Conservation (phyloP, 2,329 filamentous ascomycete species). For the Ploettnerulaceae sp. region DNA sequence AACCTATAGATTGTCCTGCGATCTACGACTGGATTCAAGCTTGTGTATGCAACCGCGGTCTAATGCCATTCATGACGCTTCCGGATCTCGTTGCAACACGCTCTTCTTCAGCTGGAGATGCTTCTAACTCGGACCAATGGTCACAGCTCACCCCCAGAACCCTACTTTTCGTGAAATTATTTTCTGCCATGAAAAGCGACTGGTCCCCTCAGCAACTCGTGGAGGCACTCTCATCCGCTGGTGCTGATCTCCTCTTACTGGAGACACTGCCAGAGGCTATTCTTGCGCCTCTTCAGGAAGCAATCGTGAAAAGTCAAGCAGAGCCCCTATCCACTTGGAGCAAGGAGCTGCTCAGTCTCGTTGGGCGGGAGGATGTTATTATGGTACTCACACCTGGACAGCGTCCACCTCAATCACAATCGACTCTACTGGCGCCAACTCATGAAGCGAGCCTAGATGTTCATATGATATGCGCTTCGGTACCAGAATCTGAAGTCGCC, state of each 20-base stretch:
- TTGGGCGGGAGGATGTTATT: conserved; percentile 78
- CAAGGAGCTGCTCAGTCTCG: conserved; percentile 63
- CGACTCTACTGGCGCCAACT: conserved; percentile 42
- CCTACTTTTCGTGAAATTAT: conserved; percentile 63
- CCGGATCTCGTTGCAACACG: conserved; percentile 41
- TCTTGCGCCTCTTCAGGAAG: conserved; percentile 74
- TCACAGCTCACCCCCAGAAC: conserved; percentile 55
- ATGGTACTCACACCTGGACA: conserved; percentile 52
- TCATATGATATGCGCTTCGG: conserved; percentile 66
- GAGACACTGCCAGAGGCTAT: conserved; percentile 83
- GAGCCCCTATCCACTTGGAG: conserved; percentile 75
- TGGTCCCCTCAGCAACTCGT: conserved; percentile 59
- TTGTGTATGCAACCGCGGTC: conserved; percentile 32
- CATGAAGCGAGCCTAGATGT: conserved; percentile 70
- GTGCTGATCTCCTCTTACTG: conserved; percentile 61
- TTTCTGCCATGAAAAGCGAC: conserved; percentile 50
- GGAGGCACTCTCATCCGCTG: conserved; percentile 66
- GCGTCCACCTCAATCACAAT: conserved; percentile 26
- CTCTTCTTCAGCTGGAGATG: conserved; percentile 17
- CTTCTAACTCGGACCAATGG: conserved; percentile 25
- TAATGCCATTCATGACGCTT: conserved; percentile 44
- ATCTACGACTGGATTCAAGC: conserved; percentile 51
- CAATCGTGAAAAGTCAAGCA: conserved; percentile 79
- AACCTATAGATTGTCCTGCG: conserved; percentile 53
- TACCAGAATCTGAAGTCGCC: conserved; percentile 51